phyloP scores from a whole-genome alignment of 1,139 yeast species.

The Zygosaccharomyces sapae region DNA sequence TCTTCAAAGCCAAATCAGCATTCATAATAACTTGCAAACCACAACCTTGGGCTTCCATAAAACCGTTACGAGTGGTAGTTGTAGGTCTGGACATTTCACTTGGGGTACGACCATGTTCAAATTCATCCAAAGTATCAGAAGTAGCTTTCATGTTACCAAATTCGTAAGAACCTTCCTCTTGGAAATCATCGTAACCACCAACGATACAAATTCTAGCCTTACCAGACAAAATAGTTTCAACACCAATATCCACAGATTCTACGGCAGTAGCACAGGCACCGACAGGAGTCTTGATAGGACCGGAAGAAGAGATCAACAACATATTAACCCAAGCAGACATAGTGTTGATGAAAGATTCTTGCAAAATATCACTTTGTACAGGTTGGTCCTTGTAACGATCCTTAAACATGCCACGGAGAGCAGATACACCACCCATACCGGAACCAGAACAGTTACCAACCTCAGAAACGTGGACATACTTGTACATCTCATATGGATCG shows the following conservation, averaged over 20 bases:
- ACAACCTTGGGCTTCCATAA: slow-evolving; percentile 99
- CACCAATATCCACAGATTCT: slow-evolving; percentile 94
- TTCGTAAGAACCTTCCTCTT: slow-evolving; percentile 97
- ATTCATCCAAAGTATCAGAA: slow-evolving; percentile 78
- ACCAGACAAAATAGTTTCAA: slow-evolving; percentile 85
- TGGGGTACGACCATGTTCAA: slow-evolving; percentile 95
- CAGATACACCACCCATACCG: slow-evolving; percentile 99
- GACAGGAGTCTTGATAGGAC: slow-evolving; percentile 98
- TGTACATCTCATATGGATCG: slow-evolving; percentile 97
- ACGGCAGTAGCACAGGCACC: slow-evolving; percentile 99
- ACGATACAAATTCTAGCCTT: slow-evolving; percentile 94
- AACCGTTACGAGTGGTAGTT: slow-evolving; percentile 91
- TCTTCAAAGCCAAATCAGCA: slow-evolving; percentile 85
- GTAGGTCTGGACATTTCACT: slow-evolving; percentile 98
- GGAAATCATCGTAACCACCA: slow-evolving; percentile 99
- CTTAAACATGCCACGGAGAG: slow-evolving; percentile 95
- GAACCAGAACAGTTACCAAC: slow-evolving; percentile 99
- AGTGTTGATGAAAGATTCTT: slow-evolving; percentile 96
- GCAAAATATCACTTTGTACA: slow-evolving; percentile 93
- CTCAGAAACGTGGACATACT: slow-evolving; percentile 95
- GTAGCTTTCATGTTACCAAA: slow-evolving; percentile 99
- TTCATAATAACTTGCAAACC: slow-evolving; percentile 97
- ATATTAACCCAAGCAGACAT: slow-evolving; percentile 99
- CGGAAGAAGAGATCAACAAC: slow-evolving; percentile 95
- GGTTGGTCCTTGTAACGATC: slow-evolving; percentile 89